Conservation (phyloP, 805 yeast species). For the Pichia scutulata region DNA sequence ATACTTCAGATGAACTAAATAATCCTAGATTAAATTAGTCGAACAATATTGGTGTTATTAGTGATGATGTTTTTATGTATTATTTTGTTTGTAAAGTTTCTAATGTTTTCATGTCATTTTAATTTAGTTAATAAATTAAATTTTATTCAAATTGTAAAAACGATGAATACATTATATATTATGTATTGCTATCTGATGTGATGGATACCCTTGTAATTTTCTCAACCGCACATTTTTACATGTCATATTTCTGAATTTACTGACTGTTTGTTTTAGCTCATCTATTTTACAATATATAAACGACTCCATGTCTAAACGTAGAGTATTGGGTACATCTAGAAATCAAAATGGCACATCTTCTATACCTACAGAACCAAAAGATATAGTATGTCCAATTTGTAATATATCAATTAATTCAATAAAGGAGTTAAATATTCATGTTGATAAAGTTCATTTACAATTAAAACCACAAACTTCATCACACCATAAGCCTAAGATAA, state of each 20-base stretch:
- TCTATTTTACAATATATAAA: background rate
- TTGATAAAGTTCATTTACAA: constrained; percentile 54
- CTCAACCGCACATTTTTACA: background rate
- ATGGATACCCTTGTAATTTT: background rate
- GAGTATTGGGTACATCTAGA: constrained; percentile 16
- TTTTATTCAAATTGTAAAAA: no score
- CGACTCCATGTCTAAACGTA: constrained; percentile 14
- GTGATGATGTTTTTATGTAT: background rate
- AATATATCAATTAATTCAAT: constrained; percentile 47
- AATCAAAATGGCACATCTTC: background rate
- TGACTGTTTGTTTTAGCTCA: no score
- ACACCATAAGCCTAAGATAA: background rate
- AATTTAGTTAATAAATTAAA: background rate
- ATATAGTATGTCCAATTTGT: constrained; percentile 60
- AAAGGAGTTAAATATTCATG: constrained; percentile 53
- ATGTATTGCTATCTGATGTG: no score
- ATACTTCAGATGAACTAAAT: background rate
- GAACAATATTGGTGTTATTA: no score
- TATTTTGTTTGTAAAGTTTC: background rate
- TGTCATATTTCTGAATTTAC: no score
- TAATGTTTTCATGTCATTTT: background rate
- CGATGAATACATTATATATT: no score
- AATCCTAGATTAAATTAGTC: background rate
- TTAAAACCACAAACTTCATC: background rate
- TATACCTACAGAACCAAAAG: background rate